A percentile compares a stretch with the other conserved stretches of the same genome.
Evolutionary conservation across 176 grass and related monocot species (phyloP).

Genomic region (Thalia dealbata): DNA sequence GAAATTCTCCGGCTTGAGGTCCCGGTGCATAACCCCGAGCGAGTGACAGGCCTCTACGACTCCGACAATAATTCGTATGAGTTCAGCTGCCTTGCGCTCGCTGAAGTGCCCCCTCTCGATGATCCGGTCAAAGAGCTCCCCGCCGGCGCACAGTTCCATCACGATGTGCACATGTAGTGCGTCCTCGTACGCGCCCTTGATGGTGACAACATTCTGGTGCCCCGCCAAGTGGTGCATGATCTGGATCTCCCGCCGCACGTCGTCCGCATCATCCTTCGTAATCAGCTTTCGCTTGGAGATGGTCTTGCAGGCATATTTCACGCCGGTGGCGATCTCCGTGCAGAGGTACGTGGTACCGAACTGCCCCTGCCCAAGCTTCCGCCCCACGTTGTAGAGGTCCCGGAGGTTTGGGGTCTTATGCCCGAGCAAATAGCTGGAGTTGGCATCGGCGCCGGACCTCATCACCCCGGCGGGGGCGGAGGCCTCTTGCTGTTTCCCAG

Average conservation of each 20-base stretch:
- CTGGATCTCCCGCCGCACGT: slow-evolving; percentile 99
- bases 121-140: slow-evolving; percentile 95
- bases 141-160: slow-evolving; percentile 92
- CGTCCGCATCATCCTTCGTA: slow-evolving; percentile 68
- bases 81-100: slow-evolving; percentile 91
- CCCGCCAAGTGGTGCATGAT: slow-evolving; percentile 99
- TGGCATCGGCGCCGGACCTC: slow-evolving; percentile 42
- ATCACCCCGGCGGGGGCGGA: slow-evolving; percentile 9
- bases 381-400: slow-evolving; percentile 55
- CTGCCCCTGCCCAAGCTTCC: slow-evolving; percentile 85
- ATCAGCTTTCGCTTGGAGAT: slow-evolving; percentile 98
- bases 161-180: slow-evolving; percentile 84
- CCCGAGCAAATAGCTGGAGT: slow-evolving; percentile 61
- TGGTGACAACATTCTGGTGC: slow-evolving; percentile 70
- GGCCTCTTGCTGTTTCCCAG: background rate
- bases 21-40: slow-evolving; percentile 94
- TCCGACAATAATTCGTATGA: slow-evolving; percentile 83
- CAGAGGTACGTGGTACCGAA: slow-evolving; percentile 86
- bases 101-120: slow-evolving; percentile 91
- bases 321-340: slow-evolving; percentile 65
- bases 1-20: slow-evolving; percentile 99
- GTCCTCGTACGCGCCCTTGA: slow-evolving; percentile 98
- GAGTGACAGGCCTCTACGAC: slow-evolving; percentile 97
- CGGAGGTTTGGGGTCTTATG: slow-evolving; percentile 67
- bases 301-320: slow-evolving; percentile 81